These are phyloP conservation scores for Plasmodium ovale DNA, from an alignment of 169 alveolate genomes.

Conservation along the genomic window DNA sequence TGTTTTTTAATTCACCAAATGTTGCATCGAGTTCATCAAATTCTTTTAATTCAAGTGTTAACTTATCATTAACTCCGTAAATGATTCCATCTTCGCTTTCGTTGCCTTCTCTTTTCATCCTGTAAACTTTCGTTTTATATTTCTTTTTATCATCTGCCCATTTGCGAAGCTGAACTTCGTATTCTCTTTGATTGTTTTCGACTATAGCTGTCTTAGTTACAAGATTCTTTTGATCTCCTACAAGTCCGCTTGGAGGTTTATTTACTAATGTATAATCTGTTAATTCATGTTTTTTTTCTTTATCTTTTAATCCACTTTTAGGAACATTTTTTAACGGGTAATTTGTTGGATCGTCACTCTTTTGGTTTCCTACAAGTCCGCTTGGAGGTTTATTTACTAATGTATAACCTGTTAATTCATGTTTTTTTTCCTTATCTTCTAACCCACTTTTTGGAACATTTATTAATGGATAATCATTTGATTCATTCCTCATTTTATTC, in stretches of 20 bases:
- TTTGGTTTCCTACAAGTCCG: no score
- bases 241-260: slow-evolving; percentile 13
- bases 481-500: background rate
- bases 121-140: background rate
- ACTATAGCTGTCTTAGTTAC: background rate
- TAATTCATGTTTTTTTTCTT: background rate
- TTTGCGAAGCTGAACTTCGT: background rate
- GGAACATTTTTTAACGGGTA: no score
- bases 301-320: background rate
- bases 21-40: background rate
- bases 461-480: background rate
- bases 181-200: background rate
- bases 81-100: background rate
- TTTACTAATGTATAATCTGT: background rate
- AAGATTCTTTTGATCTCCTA: background rate
- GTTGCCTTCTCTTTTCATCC: background rate
- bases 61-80: background rate
- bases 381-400: no score
- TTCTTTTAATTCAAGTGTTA: slow-evolving; percentile 3
- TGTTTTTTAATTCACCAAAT: background rate
- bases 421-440: no score
- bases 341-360: no score
- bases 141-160: background rate
- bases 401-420: no score
- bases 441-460: background rate